A percentile compares a stretch with the other conserved stretches of the same genome.
These are phyloP conservation scores for Xylaria nigripes DNA, from an alignment of 495 filamentous ascomycete species.

Conservation along the genomic window DNA sequence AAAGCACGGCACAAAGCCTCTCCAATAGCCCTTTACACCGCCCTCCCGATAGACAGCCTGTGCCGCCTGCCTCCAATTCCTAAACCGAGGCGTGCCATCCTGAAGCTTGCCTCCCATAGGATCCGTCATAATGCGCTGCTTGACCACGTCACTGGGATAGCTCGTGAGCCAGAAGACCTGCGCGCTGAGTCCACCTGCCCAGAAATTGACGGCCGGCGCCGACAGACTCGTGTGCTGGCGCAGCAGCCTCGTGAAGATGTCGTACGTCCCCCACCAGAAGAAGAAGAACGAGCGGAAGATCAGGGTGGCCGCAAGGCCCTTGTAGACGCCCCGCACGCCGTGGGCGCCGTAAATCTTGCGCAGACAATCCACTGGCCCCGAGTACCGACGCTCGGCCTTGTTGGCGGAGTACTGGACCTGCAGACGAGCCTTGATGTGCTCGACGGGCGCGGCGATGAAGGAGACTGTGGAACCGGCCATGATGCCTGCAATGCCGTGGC, in stretches of 20 bases:
- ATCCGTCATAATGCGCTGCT: constrained; percentile 97
- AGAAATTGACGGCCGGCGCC: constrained; percentile 83
- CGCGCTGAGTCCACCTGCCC: constrained; percentile 87
- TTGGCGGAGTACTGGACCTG: constrained; percentile 82
- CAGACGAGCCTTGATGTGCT: constrained; percentile 89
- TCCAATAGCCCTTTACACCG: constrained; percentile 78
- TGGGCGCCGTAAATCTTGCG: constrained; percentile 58
- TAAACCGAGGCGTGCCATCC: constrained; percentile 63
- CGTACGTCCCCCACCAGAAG: constrained; percentile 95
- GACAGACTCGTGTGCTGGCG: constrained; percentile 59
- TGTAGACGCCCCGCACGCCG: constrained; percentile 73
- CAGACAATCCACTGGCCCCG: constrained; percentile 76
- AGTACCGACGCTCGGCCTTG: constrained; percentile 68
- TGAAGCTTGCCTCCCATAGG: constrained; percentile 60
- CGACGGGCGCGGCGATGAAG: constrained; percentile 87
- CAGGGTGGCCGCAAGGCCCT: constrained; percentile 74
- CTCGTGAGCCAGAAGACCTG: constrained; percentile 90
- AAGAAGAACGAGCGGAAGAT: constrained; percentile 91
- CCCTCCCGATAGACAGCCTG: constrained; percentile 63
- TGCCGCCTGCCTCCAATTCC: constrained; percentile 73
- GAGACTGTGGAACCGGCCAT: constrained; percentile 83
- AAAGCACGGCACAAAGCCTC: constrained; percentile 90
- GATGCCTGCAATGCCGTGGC: constrained; percentile 79
- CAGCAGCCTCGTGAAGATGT: constrained; percentile 64
- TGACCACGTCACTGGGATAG: constrained; percentile 92